Evolutionary conservation across 148 eudicot genomes (phyloP).

Genomic region (Fallopia convolvulus): DNA sequence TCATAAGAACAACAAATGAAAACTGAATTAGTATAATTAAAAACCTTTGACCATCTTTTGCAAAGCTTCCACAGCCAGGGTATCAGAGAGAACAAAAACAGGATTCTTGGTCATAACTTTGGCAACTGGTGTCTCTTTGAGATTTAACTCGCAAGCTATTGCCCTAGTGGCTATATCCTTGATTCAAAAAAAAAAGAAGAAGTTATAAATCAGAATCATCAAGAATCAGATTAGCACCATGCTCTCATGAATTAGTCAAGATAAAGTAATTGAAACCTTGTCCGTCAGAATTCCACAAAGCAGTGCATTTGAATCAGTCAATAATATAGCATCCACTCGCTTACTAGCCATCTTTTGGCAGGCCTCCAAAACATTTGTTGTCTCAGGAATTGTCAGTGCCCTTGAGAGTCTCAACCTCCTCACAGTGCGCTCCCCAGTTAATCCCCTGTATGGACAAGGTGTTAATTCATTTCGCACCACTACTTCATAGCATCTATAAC

Average conservation of each 20-base stretch:
- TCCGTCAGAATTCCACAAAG: conserved; percentile 95
- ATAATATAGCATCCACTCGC: conserved; percentile 79
- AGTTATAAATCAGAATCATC: background rate
- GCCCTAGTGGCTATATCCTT: conserved; percentile 92
- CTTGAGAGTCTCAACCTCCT: conserved; percentile 76
- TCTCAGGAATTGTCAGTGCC: conserved; percentile 87
- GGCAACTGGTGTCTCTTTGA: conserved; percentile 82
- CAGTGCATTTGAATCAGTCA: conserved; percentile 92
- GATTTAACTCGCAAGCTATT: conserved; percentile 70
- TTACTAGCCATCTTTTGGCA: conserved; percentile 93
- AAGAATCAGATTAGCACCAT: background rate
- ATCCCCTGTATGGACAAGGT: conserved; percentile 40
- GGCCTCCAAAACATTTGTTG: conserved; percentile 78
- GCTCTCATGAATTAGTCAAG: background rate
- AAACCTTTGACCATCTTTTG: conserved; percentile 96
- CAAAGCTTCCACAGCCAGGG: conserved; percentile 90
- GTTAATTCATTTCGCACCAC: background rate
- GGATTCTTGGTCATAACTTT: conserved; percentile 96
- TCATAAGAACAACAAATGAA: background rate
- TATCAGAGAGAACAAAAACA: conserved; percentile 84
- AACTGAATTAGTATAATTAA: background rate
- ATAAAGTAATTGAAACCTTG: conserved; percentile 41
- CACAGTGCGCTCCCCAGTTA: conserved; percentile 88
- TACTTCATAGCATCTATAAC: background rate
- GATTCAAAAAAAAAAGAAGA: conserved; percentile 9